phyloP scores from a whole-genome alignment of 2,329 filamentous ascomycete genomes.

The Paecilomyces niveus region DNA sequence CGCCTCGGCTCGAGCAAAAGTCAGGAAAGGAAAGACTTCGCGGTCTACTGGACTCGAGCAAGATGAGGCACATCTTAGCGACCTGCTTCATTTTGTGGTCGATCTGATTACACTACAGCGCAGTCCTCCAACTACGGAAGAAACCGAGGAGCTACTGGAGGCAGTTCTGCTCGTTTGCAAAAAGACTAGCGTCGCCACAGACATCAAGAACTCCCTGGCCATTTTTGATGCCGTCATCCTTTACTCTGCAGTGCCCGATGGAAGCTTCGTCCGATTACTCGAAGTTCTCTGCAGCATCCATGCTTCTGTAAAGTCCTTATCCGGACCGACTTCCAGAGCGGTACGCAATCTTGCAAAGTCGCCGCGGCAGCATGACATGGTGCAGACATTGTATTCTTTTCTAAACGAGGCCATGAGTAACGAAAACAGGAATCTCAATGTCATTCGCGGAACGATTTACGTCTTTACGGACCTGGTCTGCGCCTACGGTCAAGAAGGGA shows the following conservation, averaged over 20 bases:
- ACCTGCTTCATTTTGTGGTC: conserved; percentile 35
- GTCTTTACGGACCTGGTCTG: conserved; percentile 34
- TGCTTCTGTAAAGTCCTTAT: conserved; percentile 36
- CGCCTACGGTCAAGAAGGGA: conserved; percentile 31
- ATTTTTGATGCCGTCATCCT: conserved; percentile 37
- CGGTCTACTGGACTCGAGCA: conserved; percentile 23
- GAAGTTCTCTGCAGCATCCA: conserved; percentile 39
- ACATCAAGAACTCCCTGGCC: conserved; percentile 35
- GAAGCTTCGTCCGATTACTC: conserved; percentile 29
- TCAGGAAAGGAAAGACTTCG: conserved; percentile 27
- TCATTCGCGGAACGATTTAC: conserved; percentile 33
- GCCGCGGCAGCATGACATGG: conserved; percentile 30
- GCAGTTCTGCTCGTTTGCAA: conserved; percentile 34
- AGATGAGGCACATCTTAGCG: conserved; percentile 29
- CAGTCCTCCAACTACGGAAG: conserved; percentile 25
- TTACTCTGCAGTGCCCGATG: conserved; percentile 32
- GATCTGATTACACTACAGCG: conserved; percentile 38
- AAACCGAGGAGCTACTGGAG: conserved; percentile 28
- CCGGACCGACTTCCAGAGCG: conserved; percentile 35
- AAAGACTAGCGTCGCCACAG: conserved; percentile 32
- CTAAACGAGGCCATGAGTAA: conserved; percentile 26
- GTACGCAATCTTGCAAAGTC: conserved; percentile 37
- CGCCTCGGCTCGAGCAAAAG: conserved; percentile 27
- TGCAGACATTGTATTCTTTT: conserved; percentile 29
- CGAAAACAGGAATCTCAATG: conserved; percentile 30